A percentile compares a stretch with the other conserved stretches of the same genome.
Evolutionary conservation across 305 asterid genomes (phyloP).

Genomic region (Fraxinus floribunda): DNA sequence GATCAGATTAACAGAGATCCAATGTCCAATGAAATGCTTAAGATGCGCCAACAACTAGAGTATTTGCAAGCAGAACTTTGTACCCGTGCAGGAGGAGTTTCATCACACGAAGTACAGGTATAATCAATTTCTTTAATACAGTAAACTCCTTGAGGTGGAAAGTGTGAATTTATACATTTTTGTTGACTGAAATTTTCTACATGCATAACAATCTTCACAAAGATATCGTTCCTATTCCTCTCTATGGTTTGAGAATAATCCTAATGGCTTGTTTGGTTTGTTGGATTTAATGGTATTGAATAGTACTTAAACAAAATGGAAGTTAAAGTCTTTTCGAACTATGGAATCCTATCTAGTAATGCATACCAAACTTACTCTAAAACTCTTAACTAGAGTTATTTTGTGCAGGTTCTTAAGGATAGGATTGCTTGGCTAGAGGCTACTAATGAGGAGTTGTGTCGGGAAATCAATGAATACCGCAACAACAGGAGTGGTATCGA

Average conservation of each 20-base stretch:
- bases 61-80: slow-evolving; percentile 95
- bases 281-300: background rate
- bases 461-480: slow-evolving; percentile 81
- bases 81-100: slow-evolving; percentile 88
- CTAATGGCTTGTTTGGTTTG: background rate
- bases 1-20: slow-evolving; percentile 92
- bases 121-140: background rate
- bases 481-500: slow-evolving; percentile 50
- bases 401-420: slow-evolving; percentile 78
- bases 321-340: background rate
- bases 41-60: slow-evolving; percentile 96
- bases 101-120: slow-evolving; percentile 80
- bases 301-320: background rate
- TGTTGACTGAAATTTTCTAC: background rate
- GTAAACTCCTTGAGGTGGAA: background rate
- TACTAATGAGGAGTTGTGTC: slow-evolving; percentile 77
- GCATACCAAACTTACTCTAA: background rate
- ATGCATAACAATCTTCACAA: background rate
- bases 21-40: slow-evolving; percentile 87
- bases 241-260: background rate
- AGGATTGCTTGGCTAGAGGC: slow-evolving; percentile 93
- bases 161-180: slow-evolving; percentile 1
- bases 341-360: background rate
- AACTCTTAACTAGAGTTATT: slow-evolving; percentile 21
- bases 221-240: slow-evolving; percentile 1